Evolutionary conservation across 768 basidiomycete genomes (phyloP), one percentile per base, ranked within the genome.

Genomic region (Tricholoma sp.): DNA sequence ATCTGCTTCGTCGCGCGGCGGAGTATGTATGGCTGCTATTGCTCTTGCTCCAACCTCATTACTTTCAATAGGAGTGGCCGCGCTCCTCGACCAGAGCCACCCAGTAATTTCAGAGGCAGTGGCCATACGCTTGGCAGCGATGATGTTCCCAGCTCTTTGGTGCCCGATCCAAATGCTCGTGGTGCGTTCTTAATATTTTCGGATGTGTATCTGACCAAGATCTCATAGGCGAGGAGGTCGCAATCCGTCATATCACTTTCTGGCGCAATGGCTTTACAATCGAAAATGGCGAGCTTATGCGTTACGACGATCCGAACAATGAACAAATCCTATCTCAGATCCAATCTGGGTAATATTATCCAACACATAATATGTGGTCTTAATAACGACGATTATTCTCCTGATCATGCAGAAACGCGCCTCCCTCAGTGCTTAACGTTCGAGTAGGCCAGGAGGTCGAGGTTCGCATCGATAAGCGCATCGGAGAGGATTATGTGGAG

Each of bases 231-330:
- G 79, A 80, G 56, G 81, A 84, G 51, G 77, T 81, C 3, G 87
- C 78, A 0, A 81, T 85, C 49, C 85, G 96, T 8, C 79, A 82
- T 54, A 74, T 98, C 42, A 94, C 88, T 0, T 91, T 98, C 73
- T 98, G 96, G 96, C 80, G 85, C 39, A 82, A 98, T 57, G 97
- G 97, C 0, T 98, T 97, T 71, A 86, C 86, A 48, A 81, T 98
- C 45, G 91, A 97, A 65, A 91, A 94, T 59, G 92, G 94, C 5
- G 85, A 86, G 31, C 74, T 98, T 54, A 81, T 90, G 80, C 76
- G 80, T 18, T 97, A 97, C 67, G 88, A 90, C 55, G 84, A 94
- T 58, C 90, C 91, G 0, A 76, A 74, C 15, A 85, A 94, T 60
- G 76, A 82, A 41, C 78, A 80, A 53, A 70, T 93, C 10, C 74